A percentile compares a stretch with the other conserved stretches of the same genome.
phyloP scores from a whole-genome alignment of 2,329 filamentous ascomycete genomes.

The Colletotrichum australisinense region DNA sequence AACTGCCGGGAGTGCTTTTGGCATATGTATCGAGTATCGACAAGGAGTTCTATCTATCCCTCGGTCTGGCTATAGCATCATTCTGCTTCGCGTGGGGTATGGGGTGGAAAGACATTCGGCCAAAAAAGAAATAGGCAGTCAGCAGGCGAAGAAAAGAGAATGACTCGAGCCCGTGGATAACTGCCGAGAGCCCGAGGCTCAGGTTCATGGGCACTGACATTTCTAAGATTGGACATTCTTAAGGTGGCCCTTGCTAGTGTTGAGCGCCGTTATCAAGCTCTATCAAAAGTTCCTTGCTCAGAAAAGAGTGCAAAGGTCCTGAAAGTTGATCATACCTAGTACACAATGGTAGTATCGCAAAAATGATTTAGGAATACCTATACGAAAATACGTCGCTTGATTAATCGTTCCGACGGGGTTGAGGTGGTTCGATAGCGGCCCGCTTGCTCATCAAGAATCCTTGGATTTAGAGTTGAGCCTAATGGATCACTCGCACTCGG shows the following conservation, averaged over 20 bases:
- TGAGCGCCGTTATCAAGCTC: not conserved
- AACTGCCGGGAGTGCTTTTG: conserved; percentile 49
- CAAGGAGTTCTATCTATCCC: conserved; percentile 43
- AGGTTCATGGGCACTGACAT: not conserved
- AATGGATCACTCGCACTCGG: not conserved
- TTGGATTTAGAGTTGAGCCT: not conserved
- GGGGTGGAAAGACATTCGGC: conserved; percentile 58
- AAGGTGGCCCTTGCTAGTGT: not conserved
- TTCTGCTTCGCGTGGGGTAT: conserved; percentile 55
- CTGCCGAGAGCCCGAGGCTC: not conserved
- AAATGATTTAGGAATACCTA: not conserved
- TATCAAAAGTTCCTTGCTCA: not conserved
- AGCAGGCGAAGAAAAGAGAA: conserved; percentile 6
- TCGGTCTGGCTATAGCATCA: conserved; percentile 43
- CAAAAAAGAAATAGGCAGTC: conserved; percentile 42
- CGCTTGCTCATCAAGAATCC: not conserved
- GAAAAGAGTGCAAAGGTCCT: too few relatives aligned
- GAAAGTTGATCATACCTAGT: too few relatives aligned
- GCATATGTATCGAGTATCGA: conserved; percentile 52
- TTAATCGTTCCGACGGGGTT: not conserved
- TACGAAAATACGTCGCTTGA: not conserved
- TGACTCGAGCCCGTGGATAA: conserved; percentile 6
- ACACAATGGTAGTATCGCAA: not conserved
- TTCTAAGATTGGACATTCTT: too few relatives aligned
- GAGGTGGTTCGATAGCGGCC: not conserved